Evolutionary conservation across 2,329 filamentous ascomycete genomes (phyloP).

Genomic region (Fulvia fulva): DNA sequence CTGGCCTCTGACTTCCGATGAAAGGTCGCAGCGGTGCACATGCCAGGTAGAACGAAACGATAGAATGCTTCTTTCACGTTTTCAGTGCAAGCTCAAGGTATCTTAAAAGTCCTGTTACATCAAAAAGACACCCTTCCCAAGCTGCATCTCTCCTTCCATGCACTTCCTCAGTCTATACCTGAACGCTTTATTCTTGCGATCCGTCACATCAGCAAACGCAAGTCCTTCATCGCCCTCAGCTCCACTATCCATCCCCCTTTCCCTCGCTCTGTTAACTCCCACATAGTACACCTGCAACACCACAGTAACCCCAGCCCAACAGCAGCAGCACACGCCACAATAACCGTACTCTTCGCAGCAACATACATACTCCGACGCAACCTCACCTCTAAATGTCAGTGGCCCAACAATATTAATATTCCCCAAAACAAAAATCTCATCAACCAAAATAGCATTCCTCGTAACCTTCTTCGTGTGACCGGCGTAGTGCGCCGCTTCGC

Average conservation of each 20-base stretch:
- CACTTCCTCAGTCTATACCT: constrained; percentile 8
- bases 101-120: not conserved
- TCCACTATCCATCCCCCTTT: constrained; percentile 13
- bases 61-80: not conserved
- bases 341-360: constrained; percentile 44
- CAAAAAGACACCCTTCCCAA: not conserved
- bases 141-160: not conserved
- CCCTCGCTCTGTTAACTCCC: constrained; percentile 40
- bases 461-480: constrained; percentile 61
- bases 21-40: constrained; percentile 32
- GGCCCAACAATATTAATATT: constrained; percentile 44
- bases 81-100: not conserved
- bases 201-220: constrained; percentile 31
- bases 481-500: constrained; percentile 58
- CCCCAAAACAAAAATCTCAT: constrained; percentile 34
- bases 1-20: constrained; percentile 31
- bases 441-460: constrained; percentile 57
- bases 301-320: constrained; percentile 41
- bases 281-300: constrained; percentile 50
- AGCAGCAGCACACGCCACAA: constrained; percentile 34
- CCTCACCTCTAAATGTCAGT: constrained; percentile 36
- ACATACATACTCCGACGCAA: constrained; percentile 39
- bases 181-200: constrained; percentile 30
- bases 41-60: constrained; percentile 1
- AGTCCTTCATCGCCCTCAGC: constrained; percentile 12